Evolutionary conservation across 176 grass and related monocot species (phyloP).

Genomic region (Aegilops tauschii): DNA sequence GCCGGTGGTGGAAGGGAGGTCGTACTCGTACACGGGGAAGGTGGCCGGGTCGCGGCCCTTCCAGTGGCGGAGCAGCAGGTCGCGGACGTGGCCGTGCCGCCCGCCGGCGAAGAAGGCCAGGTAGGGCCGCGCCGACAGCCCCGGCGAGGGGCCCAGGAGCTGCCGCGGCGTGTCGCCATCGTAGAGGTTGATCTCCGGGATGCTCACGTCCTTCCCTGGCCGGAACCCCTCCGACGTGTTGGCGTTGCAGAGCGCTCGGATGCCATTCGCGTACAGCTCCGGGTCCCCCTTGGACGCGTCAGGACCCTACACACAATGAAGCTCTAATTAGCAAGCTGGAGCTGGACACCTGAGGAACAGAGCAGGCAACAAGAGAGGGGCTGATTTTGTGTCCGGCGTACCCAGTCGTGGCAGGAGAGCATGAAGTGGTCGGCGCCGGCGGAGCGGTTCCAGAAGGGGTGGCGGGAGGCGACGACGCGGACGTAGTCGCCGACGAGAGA

Average conservation of each 20-base stretch:
- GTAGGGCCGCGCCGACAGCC: conserved; percentile 14
- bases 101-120: conserved; percentile 75
- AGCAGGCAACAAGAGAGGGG: too few relatives aligned
- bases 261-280: conserved; percentile 50
- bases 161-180: conserved; percentile 43
- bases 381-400: neutral
- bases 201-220: conserved; percentile 54
- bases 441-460: conserved; percentile 76
- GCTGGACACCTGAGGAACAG: too few relatives aligned
- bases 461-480: conserved; percentile 44
- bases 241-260: conserved; percentile 75
- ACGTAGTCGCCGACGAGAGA: conserved; percentile 63
- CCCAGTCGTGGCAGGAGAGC: conserved; percentile 89
- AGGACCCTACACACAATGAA: conserved; percentile 35
- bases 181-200: conserved; percentile 67
- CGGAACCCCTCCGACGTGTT: conserved; percentile 76
- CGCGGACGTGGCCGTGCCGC: conserved; percentile 56
- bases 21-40: conserved; percentile 61
- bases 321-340: too few relatives aligned
- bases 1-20: conserved; percentile 3
- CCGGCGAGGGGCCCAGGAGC: conserved; percentile 27
- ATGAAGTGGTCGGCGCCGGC: conserved; percentile 84
- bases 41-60: conserved; percentile 34
- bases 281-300: conserved; percentile 41
- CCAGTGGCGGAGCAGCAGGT: conserved; percentile 55